These are phyloP conservation scores for Monosporozyma servazzii DNA, from an alignment of 805 yeast genomes.

Conservation along the genomic window DNA sequence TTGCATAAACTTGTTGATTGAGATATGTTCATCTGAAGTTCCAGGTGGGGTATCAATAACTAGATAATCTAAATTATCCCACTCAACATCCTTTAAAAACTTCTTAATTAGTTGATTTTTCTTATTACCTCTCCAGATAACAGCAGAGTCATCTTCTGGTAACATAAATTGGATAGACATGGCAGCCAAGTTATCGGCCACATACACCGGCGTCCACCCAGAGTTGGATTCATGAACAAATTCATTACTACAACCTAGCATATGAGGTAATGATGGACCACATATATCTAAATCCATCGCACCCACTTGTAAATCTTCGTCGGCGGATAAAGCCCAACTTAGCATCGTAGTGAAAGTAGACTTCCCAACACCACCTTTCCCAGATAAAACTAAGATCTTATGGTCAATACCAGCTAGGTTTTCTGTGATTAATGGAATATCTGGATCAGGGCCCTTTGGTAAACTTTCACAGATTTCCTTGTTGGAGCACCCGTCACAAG, in stretches of 20 bases:
- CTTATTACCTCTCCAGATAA: slow-evolving; percentile 97
- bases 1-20: slow-evolving; percentile 78
- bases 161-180: slow-evolving; percentile 94
- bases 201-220: slow-evolving; percentile 96
- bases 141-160: slow-evolving; percentile 86
- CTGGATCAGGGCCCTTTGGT: slow-evolving; percentile 94
- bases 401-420: slow-evolving; percentile 61
- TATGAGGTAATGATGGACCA: slow-evolving; percentile 92
- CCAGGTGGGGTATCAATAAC: slow-evolving; percentile 98
- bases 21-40: slow-evolving; percentile 92
- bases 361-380: slow-evolving; percentile 96
- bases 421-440: slow-evolving; percentile 63
- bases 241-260: slow-evolving; percentile 88
- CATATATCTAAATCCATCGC: slow-evolving; percentile 97
- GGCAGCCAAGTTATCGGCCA: slow-evolving; percentile 87
- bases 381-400: slow-evolving; percentile 73
- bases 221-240: slow-evolving; percentile 78
- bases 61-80: slow-evolving; percentile 76
- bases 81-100: slow-evolving; percentile 86
- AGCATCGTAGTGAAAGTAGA: slow-evolving; percentile 92
- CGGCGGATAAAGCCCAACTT: slow-evolving; percentile 91
- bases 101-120: slow-evolving; percentile 89
- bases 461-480: slow-evolving; percentile 80
- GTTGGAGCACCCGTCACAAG: slow-evolving; percentile 92
- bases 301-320: slow-evolving; percentile 76